These are phyloP conservation scores for Handroanthus guayacan DNA, from an alignment of 257 asterid species.

Conservation along the genomic window DNA sequence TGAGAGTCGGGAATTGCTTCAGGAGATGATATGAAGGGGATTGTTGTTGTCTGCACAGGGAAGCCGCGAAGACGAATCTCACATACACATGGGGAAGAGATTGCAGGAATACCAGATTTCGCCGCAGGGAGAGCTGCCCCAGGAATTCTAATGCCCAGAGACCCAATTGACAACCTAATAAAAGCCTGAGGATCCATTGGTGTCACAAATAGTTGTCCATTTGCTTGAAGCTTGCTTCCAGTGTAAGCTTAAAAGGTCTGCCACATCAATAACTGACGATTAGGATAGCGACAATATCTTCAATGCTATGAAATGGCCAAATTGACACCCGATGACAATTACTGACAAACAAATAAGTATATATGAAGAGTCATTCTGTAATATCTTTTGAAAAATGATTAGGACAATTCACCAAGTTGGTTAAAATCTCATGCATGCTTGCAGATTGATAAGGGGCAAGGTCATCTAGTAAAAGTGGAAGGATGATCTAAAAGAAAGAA, in stretches of 20 bases:
- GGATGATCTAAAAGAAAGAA: neutral
- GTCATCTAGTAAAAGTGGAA: neutral
- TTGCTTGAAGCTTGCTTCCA: constrained; percentile 27
- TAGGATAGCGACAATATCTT: constrained; percentile 14
- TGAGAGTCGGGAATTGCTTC: constrained; percentile 69
- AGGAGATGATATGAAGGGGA: constrained; percentile 80
- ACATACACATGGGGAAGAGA: constrained; percentile 78
- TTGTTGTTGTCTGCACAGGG: constrained; percentile 84
- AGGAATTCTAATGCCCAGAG: constrained; percentile 78
- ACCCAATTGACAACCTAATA: constrained; percentile 86
- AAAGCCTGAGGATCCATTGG: constrained; percentile 95
- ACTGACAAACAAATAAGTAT: neutral
- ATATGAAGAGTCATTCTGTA: neutral
- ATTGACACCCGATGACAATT: neutral
- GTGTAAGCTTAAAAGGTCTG: constrained; percentile 33
- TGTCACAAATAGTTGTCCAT: constrained; percentile 60
- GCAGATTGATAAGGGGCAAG: neutral
- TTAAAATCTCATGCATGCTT: neutral
- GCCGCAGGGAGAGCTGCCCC: constrained; percentile 50
- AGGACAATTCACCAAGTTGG: neutral
- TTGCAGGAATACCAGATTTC: constrained; percentile 57
- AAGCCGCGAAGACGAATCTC: constrained; percentile 97
- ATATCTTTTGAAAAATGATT: neutral
- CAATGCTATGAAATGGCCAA: constrained; percentile 12
- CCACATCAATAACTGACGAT: constrained; percentile 17